phyloP scores from a whole-genome alignment of 73 alveolate genomes.

The Paramecium caudatum region DNA sequence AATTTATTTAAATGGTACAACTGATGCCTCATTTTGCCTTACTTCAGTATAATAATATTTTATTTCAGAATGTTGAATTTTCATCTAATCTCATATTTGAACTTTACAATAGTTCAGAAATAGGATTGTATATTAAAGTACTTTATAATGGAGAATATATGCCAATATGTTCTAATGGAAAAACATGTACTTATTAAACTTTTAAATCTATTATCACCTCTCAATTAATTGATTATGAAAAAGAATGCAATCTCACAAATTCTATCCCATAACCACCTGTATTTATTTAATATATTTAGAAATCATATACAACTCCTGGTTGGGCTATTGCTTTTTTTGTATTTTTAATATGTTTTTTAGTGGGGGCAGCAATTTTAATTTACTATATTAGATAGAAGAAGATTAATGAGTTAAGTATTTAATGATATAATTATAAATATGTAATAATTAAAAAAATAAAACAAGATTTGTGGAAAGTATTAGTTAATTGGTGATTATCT shows the following conservation, averaged over 20 bases:
- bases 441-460: no score
- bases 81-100: conserved; percentile 67
- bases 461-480: no score
- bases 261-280: background rate
- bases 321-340: background rate
- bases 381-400: no score
- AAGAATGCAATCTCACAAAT: background rate
- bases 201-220: conserved; percentile 22
- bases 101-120: conserved; percentile 9
- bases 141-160: conserved; percentile 68
- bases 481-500: no score
- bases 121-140: conserved; percentile 29
- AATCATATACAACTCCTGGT: background rate
- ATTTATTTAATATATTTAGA: background rate
- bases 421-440: no score
- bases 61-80: conserved; percentile 48
- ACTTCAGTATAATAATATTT: conserved; percentile 7
- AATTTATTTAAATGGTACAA: background rate
- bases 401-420: no score
- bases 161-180: conserved; percentile 43
- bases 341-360: background rate
- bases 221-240: conserved; percentile 53
- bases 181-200: conserved; percentile 22
- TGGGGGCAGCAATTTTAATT: no score
- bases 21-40: background rate